Evolutionary conservation across 495 filamentous ascomycete species (phyloP), one percentile per base, ranked within the genome.

Genomic region (Bryoglossum gracile): DNA sequence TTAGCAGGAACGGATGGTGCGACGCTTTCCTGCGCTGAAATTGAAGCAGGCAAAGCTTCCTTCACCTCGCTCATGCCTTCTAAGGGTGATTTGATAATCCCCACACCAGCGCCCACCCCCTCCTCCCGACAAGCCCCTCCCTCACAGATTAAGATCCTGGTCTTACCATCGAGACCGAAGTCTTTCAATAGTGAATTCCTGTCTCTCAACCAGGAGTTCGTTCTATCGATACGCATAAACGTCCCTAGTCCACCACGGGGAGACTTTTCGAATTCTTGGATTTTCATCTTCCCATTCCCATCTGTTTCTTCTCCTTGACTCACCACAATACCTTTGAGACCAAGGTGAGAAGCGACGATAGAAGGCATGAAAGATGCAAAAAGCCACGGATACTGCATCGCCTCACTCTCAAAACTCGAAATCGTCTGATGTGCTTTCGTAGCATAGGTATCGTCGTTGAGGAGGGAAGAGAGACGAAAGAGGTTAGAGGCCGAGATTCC

Each of bases 331-430:
- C 56, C 38, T 39, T 37, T 59, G 8, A 57, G 18, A 11, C 74
- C 74, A n/a, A 95, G 61, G 43, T 80, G 71, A 17, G 69, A 68
- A 3, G 76, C 81, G 6, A 95, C 82, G 5, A 96, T 80, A 2
- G 76, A 76, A 18, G 80, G 76, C 64, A 97, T 70, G 54, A 96
- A 70, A 9, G 86, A 82, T 0, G 83, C 77, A 60, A 92, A 96
- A 8, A 95, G 69, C 70, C 87, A 90, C 0, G 92, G 92, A 55
- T 97, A 88, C 57, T 96, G 88, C 55, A 94, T 67, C 46, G 95
- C 80, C 65, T 97, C 92, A 0, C 86, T 81, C 43, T 91, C 84
- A 54, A 98, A 98, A 0, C 90, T 87, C 22, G 73, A 75, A 46
- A 85, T 78, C 3, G 89, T 96, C 57, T 84, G 75, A 38, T 75